phyloP scores from a whole-genome alignment of 805 yeast species.

The Yamadazyma akitaensis region DNA sequence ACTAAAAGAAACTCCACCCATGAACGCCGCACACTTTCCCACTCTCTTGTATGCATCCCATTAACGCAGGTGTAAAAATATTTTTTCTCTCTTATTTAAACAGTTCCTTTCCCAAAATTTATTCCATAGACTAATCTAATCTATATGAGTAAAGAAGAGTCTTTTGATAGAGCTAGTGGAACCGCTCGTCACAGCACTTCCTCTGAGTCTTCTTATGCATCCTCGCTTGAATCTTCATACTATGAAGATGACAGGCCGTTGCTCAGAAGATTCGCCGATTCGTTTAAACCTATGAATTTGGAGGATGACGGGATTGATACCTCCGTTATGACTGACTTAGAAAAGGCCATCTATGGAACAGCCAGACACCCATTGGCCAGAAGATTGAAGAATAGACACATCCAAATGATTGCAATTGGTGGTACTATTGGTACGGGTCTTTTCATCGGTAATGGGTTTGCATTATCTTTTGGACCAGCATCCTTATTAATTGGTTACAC shows the following conservation, averaged over 20 bases:
- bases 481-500: conserved; percentile 51
- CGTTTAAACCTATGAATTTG: conserved; percentile 37
- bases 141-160: conserved; percentile 2
- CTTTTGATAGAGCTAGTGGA: conserved; percentile 1
- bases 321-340: conserved; percentile 34
- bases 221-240: background rate
- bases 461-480: conserved; percentile 41
- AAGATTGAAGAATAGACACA: conserved; percentile 45
- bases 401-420: conserved; percentile 62
- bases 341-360: conserved; percentile 37
- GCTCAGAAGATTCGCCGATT: conserved; percentile 22
- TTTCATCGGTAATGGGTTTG: conserved; percentile 46
- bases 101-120: background rate
- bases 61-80: background rate
- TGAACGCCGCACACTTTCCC: no score
- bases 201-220: background rate
- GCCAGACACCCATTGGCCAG: conserved; percentile 44
- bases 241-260: background rate
- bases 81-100: background rate
- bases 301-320: conserved; percentile 42
- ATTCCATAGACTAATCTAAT: background rate
- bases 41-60: no score
- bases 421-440: conserved; percentile 71
- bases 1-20: no score
- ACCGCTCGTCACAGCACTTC: background rate